These are phyloP conservation scores for Podospora pseudoanserina DNA, from an alignment of 495 filamentous ascomycete genomes.

Conservation along the genomic window DNA sequence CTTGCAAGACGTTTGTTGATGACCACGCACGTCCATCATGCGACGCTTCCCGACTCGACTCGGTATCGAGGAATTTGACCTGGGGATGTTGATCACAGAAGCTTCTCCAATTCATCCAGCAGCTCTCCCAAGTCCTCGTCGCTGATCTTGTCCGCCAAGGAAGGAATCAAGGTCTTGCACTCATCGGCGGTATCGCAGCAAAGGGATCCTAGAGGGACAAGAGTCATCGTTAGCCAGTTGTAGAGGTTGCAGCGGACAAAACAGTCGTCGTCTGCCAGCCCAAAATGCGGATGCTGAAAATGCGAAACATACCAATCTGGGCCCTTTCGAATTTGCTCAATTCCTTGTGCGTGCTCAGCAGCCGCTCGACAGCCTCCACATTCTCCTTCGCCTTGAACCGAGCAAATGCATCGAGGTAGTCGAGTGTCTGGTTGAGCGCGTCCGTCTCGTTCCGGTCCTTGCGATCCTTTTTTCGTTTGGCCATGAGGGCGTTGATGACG, in stretches of 20 bases:
- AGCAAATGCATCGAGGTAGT: conserved; percentile 89
- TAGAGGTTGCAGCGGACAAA: conserved; percentile 5
- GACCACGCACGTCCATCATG: background rate
- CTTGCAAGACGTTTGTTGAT: background rate
- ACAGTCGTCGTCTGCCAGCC: background rate
- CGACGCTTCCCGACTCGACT: background rate
- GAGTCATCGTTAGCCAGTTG: conserved; percentile 7
- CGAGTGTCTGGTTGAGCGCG: conserved; percentile 76
- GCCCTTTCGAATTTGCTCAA: conserved; percentile 88
- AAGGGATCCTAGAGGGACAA: conserved; percentile 61
- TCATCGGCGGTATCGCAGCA: conserved; percentile 91
- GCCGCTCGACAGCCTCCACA: conserved; percentile 82
- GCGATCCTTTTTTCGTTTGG: conserved; percentile 62
- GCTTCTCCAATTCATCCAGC: conserved; percentile 83
- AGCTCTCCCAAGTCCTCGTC: conserved; percentile 85
- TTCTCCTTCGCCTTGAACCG: conserved; percentile 93
- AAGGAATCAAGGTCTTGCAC: conserved; percentile 93
- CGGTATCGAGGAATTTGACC: too few relatives aligned
- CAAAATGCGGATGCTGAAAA: background rate
- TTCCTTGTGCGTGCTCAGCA: conserved; percentile 71
- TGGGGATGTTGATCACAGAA: conserved; percentile 32
- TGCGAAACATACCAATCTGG: conserved; percentile 70
- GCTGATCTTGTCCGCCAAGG: conserved; percentile 77
- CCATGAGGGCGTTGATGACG: conserved; percentile 80
- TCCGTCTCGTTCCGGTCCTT: conserved; percentile 66